Conservation (phyloP, 306 rosid species). For the Ziziphus jujuba region DNA sequence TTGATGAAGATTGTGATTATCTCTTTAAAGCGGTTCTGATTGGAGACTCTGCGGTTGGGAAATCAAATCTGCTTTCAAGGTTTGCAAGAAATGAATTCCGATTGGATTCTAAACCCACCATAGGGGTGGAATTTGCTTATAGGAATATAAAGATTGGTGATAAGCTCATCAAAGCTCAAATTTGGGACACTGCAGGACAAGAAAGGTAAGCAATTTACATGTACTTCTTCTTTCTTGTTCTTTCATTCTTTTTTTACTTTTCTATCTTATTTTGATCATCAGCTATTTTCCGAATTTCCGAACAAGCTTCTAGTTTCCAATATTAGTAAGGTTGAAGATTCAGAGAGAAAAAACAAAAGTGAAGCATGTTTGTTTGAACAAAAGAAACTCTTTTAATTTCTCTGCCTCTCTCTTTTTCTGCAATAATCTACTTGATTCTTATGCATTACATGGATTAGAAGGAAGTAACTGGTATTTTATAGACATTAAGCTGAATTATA, state of each 20-base stretch:
- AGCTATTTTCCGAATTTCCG: neutral
- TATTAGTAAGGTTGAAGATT: too few relatives aligned
- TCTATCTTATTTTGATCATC: too few relatives aligned
- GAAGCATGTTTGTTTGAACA: too few relatives aligned
- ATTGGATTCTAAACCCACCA: conserved; percentile 83
- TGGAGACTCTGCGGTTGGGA: conserved; percentile 93
- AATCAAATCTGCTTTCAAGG: conserved; percentile 82
- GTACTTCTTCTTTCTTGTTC: too few relatives aligned
- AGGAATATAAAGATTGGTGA: conserved; percentile 66
- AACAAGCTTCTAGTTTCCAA: too few relatives aligned
- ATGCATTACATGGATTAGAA: too few relatives aligned
- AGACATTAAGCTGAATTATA: too few relatives aligned
- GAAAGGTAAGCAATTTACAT: conserved; percentile 55
- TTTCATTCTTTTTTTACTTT: too few relatives aligned
- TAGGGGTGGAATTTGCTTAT: conserved; percentile 94
- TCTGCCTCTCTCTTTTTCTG: neutral
- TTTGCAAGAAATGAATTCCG: conserved; percentile 73
- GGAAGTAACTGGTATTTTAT: too few relatives aligned
- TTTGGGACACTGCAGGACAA: conserved; percentile 99
- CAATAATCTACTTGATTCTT: too few relatives aligned
- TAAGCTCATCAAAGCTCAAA: conserved; percentile 84
- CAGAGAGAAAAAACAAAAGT: too few relatives aligned
- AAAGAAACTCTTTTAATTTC: too few relatives aligned
- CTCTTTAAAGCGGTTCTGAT: conserved; percentile 74
- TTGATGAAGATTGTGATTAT: conserved; percentile 90